These are phyloP conservation scores for Pythium oligandrum DNA, from an alignment of 352 stramenopile genomes.

Conservation along the genomic window DNA sequence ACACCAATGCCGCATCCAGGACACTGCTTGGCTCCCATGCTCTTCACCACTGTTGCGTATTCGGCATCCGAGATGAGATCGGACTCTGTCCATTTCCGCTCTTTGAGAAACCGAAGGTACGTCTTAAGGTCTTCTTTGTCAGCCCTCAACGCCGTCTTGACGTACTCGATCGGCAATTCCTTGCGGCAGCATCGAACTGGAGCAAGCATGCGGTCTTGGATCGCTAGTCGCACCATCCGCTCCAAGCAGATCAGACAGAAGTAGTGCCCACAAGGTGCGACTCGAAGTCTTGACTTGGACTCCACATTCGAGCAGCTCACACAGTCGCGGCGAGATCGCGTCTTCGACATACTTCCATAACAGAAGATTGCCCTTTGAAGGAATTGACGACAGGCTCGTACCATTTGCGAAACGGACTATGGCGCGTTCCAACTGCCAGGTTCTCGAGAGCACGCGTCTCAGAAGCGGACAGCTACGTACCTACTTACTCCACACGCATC, in stretches of 20 bases:
- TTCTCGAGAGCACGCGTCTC: no score
- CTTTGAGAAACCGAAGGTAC: slow-evolving; percentile 40
- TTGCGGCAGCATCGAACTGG: slow-evolving; percentile 69
- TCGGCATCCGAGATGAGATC: slow-evolving; percentile 58
- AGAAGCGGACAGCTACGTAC: no score
- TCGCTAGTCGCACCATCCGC: slow-evolving; percentile 53
- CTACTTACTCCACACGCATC: no score
- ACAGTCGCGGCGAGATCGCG: slow-evolving; percentile 15
- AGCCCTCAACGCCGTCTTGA: slow-evolving; percentile 29
- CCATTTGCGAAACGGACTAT: no score
- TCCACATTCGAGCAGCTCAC: slow-evolving; percentile 32
- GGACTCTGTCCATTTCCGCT: slow-evolving; percentile 54
- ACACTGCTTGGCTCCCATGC: slow-evolving; percentile 61
- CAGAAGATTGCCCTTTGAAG: no score
- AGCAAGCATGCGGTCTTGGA: slow-evolving; percentile 51
- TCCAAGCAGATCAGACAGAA: slow-evolving; percentile 55
- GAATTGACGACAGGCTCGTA: no score
- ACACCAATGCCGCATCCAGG: slow-evolving; percentile 71
- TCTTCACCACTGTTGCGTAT: slow-evolving; percentile 40
- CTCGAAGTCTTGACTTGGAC: slow-evolving; percentile 14
- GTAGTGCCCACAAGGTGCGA: slow-evolving; percentile 50
- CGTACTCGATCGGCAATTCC: slow-evolving; percentile 59
- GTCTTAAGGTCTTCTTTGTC: slow-evolving; percentile 26
- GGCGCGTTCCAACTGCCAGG: no score
- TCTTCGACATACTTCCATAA: no score